Conservation (phyloP, 352 stramenopile genomes). For the Thalassiosira hispida region DNA sequence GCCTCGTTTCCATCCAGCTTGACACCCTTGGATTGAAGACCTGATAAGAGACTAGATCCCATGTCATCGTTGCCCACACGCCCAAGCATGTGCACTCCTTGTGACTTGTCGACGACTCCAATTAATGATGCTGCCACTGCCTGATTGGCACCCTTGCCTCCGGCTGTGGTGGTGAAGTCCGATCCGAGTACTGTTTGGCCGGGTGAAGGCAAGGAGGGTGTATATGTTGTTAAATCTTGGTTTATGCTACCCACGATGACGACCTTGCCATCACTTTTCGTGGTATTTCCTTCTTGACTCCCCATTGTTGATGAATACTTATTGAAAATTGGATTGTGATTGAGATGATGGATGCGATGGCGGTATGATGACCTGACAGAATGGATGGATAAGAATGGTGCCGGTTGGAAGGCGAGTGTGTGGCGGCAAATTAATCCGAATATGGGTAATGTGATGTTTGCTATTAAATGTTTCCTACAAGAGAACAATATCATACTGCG, state of each 20-base stretch:
- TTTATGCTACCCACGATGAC: slow-evolving; percentile 78
- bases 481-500: no score
- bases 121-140: slow-evolving; percentile 73
- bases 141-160: slow-evolving; percentile 85
- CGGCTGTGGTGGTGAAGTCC: slow-evolving; percentile 67
- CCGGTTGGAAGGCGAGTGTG: neutral
- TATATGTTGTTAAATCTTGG: slow-evolving; percentile 76
- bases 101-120: slow-evolving; percentile 37
- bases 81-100: slow-evolving; percentile 76
- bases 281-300: neutral
- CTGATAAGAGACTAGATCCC: slow-evolving; percentile 54
- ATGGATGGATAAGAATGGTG: neutral
- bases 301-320: neutral
- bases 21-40: slow-evolving; percentile 29
- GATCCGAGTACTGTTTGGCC: slow-evolving; percentile 82
- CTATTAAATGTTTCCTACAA: no score
- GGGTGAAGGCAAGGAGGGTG: slow-evolving; percentile 53
- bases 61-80: slow-evolving; percentile 77
- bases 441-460: neutral
- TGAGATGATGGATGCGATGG: neutral
- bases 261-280: slow-evolving; percentile 37
- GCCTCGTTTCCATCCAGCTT: slow-evolving; percentile 19
- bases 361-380: neutral
- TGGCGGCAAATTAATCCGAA: slow-evolving; percentile 6
- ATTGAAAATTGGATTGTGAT: no score